Evolutionary conservation across 306 rosid genomes (phyloP), one percentile per base, ranked within the genome.

Genomic region (Ochetophila trinervis): DNA sequence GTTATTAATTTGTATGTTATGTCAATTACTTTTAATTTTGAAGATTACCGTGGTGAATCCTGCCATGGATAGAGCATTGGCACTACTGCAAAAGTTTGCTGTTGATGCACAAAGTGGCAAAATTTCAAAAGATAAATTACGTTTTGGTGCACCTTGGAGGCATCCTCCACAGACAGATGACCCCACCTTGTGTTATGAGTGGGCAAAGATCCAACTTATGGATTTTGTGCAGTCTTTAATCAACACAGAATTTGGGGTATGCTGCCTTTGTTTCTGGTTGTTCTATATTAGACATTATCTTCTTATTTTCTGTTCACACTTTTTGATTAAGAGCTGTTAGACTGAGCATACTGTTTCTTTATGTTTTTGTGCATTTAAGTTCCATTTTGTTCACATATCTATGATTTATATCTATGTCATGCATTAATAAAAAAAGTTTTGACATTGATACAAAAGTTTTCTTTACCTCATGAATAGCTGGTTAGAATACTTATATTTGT

Each of bases 121-220:
- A 60, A 61, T 90, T 72, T 68, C 90, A 19, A 80, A 88, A 71
- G 97, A 90, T 60, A 77, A 20, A 79, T 76, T 94, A 73, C 90
- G 96, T 44, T 88, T 90, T 78, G 99, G 97, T 30, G 96, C 99
- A 62, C 91, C 99, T 63, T 94, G 99, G 99, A 90, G 97, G 84
- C 91, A 88, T 82, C 97, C 97, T 21, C 99, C 99, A 36, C 67
- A 75, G 3, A 70, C 63, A 56, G 84, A 77, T 64, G 86, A 90
- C 45, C 85, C 91, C 44, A 69, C 76, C 71, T 69, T 80, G 77
- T 53, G 61, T 72, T 56, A 22, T 80, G 76, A 82, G 66, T 94
- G 99, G 97, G 96, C 96, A 69, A 94, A 77, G 82, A 80, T 88
- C 79, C 99, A 90, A 64, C 74, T 94, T 78, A 84, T 94, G 87